Evolutionary conservation across 2,329 filamentous ascomycete species (phyloP).

Genomic region (Neobulgaria alba): DNA sequence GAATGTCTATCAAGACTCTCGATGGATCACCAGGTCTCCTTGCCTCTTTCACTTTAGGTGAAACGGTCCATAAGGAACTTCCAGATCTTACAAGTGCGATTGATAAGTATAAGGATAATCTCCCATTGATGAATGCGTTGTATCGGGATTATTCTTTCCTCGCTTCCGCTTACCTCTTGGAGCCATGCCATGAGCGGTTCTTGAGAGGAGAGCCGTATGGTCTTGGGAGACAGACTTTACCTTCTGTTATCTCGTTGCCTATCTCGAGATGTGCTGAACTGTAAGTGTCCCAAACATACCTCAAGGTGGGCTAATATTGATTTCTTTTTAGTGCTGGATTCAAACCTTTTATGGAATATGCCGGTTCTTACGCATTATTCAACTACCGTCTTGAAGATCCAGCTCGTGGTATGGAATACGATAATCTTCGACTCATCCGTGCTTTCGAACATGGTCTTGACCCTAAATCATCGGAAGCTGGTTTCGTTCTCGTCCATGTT

Average conservation of each 20-base stretch:
- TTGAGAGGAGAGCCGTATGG: constrained; percentile 68
- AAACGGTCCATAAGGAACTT: constrained; percentile 63
- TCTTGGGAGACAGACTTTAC: constrained; percentile 64
- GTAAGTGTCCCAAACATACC: too few relatives aligned
- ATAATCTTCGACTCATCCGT: constrained; percentile 73
- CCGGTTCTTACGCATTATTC: constrained; percentile 59
- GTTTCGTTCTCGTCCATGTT: constrained; percentile 91
- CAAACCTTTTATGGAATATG: constrained; percentile 88
- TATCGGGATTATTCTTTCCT: constrained; percentile 92
- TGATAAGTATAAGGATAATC: constrained; percentile 63
- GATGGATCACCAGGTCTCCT: constrained; percentile 71
- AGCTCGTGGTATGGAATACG: constrained; percentile 46
- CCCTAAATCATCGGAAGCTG: constrained; percentile 79
- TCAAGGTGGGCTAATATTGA: not conserved
- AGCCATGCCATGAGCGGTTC: constrained; percentile 77
- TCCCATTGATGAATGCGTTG: constrained; percentile 73
- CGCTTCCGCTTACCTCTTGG: constrained; percentile 79
- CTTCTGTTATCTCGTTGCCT: constrained; percentile 66
- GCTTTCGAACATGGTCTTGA: constrained; percentile 88
- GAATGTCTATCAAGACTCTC: constrained; percentile 70
- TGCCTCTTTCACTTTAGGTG: constrained; percentile 64
- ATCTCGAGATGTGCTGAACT: constrained; percentile 78
- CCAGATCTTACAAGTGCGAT: constrained; percentile 68
- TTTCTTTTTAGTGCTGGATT: constrained; percentile 49
- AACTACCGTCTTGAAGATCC: constrained; percentile 57